phyloP scores from a whole-genome alignment of 2,329 filamentous ascomycete genomes.

The Blumeriella jaapii region DNA sequence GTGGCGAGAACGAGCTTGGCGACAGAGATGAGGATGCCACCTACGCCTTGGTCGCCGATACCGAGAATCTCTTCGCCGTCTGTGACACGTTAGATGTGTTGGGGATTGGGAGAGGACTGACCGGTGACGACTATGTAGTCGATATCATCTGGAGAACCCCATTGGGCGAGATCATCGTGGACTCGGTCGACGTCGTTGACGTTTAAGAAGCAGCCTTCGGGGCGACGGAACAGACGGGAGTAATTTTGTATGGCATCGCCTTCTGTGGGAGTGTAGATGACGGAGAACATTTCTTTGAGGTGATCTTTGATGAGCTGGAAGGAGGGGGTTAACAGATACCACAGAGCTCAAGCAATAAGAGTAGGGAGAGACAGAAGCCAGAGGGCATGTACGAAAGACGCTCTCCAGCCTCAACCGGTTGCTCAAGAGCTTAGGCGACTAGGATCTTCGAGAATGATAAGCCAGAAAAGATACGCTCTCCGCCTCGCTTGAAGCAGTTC shows the following conservation, averaged over 20 bases:
- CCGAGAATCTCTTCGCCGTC: slow-evolving; percentile 65
- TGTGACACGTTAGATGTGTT: slow-evolving; percentile 20
- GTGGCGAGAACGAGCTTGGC: slow-evolving; percentile 78
- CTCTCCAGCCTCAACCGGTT: too few relatives aligned
- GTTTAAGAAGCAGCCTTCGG: slow-evolving; percentile 73
- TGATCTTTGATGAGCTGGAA: slow-evolving; percentile 60
- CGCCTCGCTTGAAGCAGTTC: too few relatives aligned
- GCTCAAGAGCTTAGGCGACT: too few relatives aligned
- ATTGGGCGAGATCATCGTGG: slow-evolving; percentile 53
- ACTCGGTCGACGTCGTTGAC: slow-evolving; percentile 58
- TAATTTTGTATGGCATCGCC: slow-evolving; percentile 81
- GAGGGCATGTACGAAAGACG: too few relatives aligned
- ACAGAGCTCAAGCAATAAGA: neutral
- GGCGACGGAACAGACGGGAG: slow-evolving; percentile 63
- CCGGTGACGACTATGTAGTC: slow-evolving; percentile 85
- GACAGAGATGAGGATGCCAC: slow-evolving; percentile 71
- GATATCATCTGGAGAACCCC: slow-evolving; percentile 60
- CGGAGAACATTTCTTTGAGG: slow-evolving; percentile 74
- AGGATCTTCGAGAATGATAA: too few relatives aligned
- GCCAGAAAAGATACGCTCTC: too few relatives aligned
- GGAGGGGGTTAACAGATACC: neutral
- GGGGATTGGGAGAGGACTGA: slow-evolving; percentile 34
- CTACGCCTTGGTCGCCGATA: slow-evolving; percentile 81
- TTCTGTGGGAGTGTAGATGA: slow-evolving; percentile 89
- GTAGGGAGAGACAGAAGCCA: too few relatives aligned